These are phyloP conservation scores for Zarea fungicola DNA, from an alignment of 2,329 filamentous ascomycete genomes.

Conservation along the genomic window DNA sequence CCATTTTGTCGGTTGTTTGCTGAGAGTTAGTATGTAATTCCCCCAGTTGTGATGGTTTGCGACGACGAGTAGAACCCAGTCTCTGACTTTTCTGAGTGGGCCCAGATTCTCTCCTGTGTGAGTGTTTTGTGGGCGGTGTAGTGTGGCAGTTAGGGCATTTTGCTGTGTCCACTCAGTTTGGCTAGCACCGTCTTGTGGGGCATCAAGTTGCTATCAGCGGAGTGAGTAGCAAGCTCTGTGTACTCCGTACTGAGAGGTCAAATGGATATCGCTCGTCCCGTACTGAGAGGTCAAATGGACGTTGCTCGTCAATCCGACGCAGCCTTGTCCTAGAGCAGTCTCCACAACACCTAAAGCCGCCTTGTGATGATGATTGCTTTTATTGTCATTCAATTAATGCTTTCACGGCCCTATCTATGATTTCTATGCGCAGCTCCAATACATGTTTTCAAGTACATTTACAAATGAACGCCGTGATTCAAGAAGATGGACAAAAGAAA, in stretches of 20 bases:
- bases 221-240: no score
- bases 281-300: no score
- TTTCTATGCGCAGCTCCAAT: slow-evolving; percentile 1
- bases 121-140: slow-evolving; percentile 33
- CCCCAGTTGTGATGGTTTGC: slow-evolving; percentile 34
- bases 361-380: no score
- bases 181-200: background rate
- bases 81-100: slow-evolving; percentile 19
- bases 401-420: slow-evolving; percentile 3
- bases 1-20: slow-evolving; percentile 50
- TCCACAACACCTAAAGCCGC: no score
- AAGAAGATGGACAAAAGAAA: slow-evolving; percentile 1
- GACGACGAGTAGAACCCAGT: slow-evolving; percentile 20
- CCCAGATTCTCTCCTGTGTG: slow-evolving; percentile 14
- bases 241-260: no score
- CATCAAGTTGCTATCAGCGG: background rate
- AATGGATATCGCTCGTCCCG: no score
- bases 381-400: no score
- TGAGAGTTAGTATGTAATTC: slow-evolving; percentile 17
- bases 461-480: slow-evolving; percentile 7
- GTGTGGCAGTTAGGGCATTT: slow-evolving; percentile 40
- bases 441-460: slow-evolving; percentile 1
- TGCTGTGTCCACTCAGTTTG: background rate
- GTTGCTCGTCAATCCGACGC: no score
- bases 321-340: no score